A percentile compares a stretch with the other conserved stretches of the same genome.
Conservation (phyloP, 345 rosid genomes). For the Corchorus capsularis region DNA sequence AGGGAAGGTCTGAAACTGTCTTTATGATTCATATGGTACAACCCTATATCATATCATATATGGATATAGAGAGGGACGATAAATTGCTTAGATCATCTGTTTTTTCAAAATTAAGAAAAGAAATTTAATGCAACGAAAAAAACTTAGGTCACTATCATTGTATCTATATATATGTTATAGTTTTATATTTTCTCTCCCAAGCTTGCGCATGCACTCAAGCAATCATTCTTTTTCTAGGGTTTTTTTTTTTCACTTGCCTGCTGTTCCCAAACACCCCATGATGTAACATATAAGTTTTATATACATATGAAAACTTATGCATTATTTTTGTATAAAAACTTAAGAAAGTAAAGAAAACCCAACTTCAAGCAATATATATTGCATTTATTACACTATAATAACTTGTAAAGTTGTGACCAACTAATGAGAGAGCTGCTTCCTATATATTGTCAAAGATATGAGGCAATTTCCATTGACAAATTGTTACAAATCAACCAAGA, state of each 20-base stretch:
- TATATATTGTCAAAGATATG: not conserved
- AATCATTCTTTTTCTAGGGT: constrained; percentile 35
- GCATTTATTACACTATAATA: no score
- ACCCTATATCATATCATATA: no score
- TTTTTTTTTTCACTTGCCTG: not conserved
- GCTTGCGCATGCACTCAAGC: constrained; percentile 34
- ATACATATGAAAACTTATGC: not conserved
- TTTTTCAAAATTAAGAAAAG: not conserved
- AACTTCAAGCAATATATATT: not conserved
- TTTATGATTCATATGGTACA: not conserved
- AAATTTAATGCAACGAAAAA: not conserved
- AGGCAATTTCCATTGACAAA: no score
- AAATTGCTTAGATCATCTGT: constrained; percentile 1
- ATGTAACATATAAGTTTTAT: not conserved
- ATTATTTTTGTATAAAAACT: not conserved
- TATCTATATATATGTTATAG: constrained; percentile 18
- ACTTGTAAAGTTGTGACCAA: no score
- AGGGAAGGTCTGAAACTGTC: not conserved
- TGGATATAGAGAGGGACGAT: not conserved
- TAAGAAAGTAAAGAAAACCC: not conserved
- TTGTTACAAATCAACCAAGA: no score
- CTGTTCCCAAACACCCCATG: not conserved
- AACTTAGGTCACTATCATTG: not conserved
- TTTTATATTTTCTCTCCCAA: constrained; percentile 22
- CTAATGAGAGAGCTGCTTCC: not conserved